Conservation (phyloP, 352 stramenopile genomes). For the Phytophthora lateralis region DNA sequence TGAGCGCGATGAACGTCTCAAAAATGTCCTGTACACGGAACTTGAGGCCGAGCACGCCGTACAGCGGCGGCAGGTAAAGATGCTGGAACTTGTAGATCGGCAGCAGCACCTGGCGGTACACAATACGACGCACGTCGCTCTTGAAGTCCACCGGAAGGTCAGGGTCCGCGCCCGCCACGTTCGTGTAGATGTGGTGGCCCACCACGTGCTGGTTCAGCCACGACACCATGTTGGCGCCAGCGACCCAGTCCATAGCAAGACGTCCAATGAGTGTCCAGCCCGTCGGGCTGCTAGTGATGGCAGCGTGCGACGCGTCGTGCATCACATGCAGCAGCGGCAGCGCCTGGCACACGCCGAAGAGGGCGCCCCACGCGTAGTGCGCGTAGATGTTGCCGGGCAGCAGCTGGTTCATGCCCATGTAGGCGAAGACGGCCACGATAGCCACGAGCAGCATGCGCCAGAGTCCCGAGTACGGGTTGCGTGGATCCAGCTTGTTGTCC, state of each 20-base stretch:
- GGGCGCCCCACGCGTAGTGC: slow-evolving; percentile 71
- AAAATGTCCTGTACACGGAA: slow-evolving; percentile 93
- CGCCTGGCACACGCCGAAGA: slow-evolving; percentile 92
- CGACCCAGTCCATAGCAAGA: slow-evolving; percentile 91
- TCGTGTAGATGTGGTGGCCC: slow-evolving; percentile 96
- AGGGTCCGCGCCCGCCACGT: slow-evolving; percentile 92
- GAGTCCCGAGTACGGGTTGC: slow-evolving; percentile 72
- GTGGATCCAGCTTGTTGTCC: slow-evolving; percentile 90
- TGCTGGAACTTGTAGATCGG: slow-evolving; percentile 93
- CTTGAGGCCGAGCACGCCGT: slow-evolving; percentile 94
- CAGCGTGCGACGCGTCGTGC: slow-evolving; percentile 93
- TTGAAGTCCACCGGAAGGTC: slow-evolving; percentile 92
- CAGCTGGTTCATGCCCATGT: slow-evolving; percentile 77
- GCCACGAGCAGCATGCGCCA: slow-evolving; percentile 91
- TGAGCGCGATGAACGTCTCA: slow-evolving; percentile 86
- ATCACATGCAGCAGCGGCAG: slow-evolving; percentile 92
- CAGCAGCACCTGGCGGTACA: slow-evolving; percentile 85
- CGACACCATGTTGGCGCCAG: slow-evolving; percentile 91
- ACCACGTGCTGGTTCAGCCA: slow-evolving; percentile 97
- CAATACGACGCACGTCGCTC: slow-evolving; percentile 85
- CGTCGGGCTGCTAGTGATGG: slow-evolving; percentile 81
- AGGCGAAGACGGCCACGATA: slow-evolving; percentile 60
- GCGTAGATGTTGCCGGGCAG: slow-evolving; percentile 56
- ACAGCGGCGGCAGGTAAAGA: slow-evolving; percentile 94
- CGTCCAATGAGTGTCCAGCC: slow-evolving; percentile 80